These are phyloP conservation scores for Heterobasidion occidentale DNA, from an alignment of 1,284 basidiomycete genomes.

Conservation along the genomic window DNA sequence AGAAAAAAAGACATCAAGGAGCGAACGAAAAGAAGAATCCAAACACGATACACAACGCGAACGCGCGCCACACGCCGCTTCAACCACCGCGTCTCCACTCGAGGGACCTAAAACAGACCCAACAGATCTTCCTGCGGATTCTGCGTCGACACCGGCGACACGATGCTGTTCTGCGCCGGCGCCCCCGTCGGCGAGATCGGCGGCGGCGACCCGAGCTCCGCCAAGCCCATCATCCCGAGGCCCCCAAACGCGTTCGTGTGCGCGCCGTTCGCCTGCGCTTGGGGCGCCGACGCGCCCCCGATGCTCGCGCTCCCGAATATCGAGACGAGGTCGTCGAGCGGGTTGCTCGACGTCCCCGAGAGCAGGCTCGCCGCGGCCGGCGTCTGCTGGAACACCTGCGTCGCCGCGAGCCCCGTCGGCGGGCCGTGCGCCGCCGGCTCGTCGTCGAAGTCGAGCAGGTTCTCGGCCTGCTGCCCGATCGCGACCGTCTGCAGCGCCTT, in stretches of 20 bases:
- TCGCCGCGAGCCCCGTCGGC: conserved; percentile 68
- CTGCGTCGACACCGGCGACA: conserved; percentile 12
- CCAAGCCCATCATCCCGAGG: background rate
- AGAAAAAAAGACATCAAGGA: background rate
- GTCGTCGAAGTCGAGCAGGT: conserved; percentile 91
- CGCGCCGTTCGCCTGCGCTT: conserved; percentile 11
- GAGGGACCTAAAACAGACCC: conserved; percentile 32
- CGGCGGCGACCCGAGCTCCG: background rate
- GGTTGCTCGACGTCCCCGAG: conserved; percentile 72
- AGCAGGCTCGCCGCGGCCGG: conserved; percentile 66
- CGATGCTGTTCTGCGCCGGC: conserved; percentile 2
- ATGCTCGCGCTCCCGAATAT: conserved; percentile 62
- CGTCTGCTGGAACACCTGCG: conserved; percentile 59
- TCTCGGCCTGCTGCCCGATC: conserved; percentile 87
- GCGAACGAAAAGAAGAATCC: background rate
- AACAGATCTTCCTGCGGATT: conserved; percentile 40
- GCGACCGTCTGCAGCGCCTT: conserved; percentile 87
- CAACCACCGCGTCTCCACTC: background rate
- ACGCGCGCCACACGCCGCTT: background rate
- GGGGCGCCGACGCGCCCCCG: conserved; percentile 16
- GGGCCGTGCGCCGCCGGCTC: conserved; percentile 51
- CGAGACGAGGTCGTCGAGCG: conserved; percentile 85
- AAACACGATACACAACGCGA: background rate
- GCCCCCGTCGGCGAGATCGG: conserved; percentile 4
- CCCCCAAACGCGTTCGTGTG: conserved; percentile 1